A percentile compares a stretch with the other conserved stretches of the same genome.
These are phyloP conservation scores for Protomyces pachydermus DNA, from an alignment of 1,139 yeast species.

Conservation along the genomic window DNA sequence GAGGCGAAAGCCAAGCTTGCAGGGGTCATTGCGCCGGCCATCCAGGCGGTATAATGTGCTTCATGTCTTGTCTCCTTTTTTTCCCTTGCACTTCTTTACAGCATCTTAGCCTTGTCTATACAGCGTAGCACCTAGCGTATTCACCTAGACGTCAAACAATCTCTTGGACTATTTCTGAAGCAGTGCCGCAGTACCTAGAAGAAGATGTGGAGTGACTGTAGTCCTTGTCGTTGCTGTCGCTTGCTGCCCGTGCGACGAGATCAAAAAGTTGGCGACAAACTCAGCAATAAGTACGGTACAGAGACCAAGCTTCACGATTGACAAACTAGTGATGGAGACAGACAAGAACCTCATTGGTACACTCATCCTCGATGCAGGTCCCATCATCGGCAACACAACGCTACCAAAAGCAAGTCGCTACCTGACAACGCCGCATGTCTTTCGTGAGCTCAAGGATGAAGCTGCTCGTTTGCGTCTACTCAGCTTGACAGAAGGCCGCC, in stretches of 20 bases:
- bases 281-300: too few species aligned
- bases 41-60: neutral
- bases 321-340: neutral
- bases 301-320: too few species aligned
- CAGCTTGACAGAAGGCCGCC: conserved; percentile 22
- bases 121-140: neutral
- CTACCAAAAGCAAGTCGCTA: conserved; percentile 51
- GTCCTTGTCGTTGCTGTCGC: too few species aligned
- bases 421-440: conserved; percentile 89
- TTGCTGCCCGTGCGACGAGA: too few species aligned
- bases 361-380: conserved; percentile 88
- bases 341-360: conserved; percentile 34
- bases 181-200: too few species aligned
- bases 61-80: neutral
- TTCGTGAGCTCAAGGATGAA: conserved; percentile 79
- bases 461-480: conserved; percentile 45
- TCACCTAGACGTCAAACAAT: too few species aligned
- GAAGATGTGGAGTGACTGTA: neutral
- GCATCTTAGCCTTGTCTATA: neutral
- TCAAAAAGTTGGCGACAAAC: too few species aligned
- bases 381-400: conserved; percentile 67
- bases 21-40: neutral
- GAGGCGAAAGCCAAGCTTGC: conserved; percentile 9
- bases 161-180: too few species aligned
- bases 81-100: too few species aligned